phyloP scores from a whole-genome alignment of 225 moss, liverwort and hornwort species.

The Physcomitrellopsis africana region DNA sequence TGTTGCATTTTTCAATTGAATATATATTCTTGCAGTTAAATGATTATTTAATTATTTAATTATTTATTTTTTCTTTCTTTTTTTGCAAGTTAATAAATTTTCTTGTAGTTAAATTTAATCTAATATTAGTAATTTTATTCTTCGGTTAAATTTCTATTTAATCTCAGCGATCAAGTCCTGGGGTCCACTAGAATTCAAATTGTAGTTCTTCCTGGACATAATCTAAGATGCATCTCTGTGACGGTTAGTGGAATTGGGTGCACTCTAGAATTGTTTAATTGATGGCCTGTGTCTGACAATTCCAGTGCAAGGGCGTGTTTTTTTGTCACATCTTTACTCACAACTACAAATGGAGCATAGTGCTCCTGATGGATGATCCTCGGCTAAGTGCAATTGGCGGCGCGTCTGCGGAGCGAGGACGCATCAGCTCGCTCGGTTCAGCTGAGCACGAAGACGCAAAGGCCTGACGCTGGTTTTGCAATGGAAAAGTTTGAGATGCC shows the following conservation, averaged over 20 bases:
- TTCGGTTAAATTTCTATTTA: neutral
- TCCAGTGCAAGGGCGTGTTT: neutral
- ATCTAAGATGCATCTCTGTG: neutral
- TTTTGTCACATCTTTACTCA: neutral
- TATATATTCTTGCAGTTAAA: too few relatives aligned
- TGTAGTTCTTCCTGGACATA: constrained; percentile 1
- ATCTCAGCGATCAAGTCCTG: neutral
- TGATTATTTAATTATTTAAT: too few relatives aligned
- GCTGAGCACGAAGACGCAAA: constrained; percentile 22
- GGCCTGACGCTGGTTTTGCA: constrained; percentile 21
- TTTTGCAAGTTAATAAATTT: too few relatives aligned
- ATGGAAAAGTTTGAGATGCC: constrained; percentile 40
- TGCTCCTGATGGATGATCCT: constrained; percentile 38
- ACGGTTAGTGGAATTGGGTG: neutral
- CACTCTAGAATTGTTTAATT: neutral
- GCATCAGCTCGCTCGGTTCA: constrained; percentile 31
- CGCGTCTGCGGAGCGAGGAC: constrained; percentile 24
- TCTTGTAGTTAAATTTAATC: too few relatives aligned
- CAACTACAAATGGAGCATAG: constrained; percentile 19
- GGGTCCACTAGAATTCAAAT: neutral
- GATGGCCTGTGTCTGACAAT: neutral
- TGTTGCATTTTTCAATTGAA: too few relatives aligned
- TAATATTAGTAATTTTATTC: too few relatives aligned
- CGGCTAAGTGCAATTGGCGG: constrained; percentile 29
- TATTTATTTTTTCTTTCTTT: too few relatives aligned